These are phyloP conservation scores for Botryotinia convoluta DNA, from an alignment of 2,329 filamentous ascomycete species.

Conservation along the genomic window DNA sequence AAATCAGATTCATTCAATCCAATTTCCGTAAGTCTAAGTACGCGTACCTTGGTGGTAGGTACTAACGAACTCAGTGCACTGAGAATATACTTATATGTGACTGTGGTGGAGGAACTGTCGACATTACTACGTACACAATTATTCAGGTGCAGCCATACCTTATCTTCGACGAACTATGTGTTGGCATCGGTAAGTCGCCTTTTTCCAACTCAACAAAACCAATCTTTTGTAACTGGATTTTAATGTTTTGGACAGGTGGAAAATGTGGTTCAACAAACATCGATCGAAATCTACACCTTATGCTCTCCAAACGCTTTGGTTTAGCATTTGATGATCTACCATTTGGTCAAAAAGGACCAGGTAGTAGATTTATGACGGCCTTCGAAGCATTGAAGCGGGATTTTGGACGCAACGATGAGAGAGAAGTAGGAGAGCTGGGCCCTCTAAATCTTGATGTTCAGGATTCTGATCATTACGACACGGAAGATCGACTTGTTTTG, in stretches of 20 bases:
- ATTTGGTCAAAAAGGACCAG: constrained; percentile 25
- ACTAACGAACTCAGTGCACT: constrained; percentile 18
- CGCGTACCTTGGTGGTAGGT: too few species aligned
- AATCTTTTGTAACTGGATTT: too few species aligned
- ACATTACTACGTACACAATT: constrained; percentile 32
- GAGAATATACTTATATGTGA: constrained; percentile 33
- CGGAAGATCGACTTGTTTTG: constrained; percentile 23
- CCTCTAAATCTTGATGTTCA: constrained; percentile 25
- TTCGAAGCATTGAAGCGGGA: constrained; percentile 26
- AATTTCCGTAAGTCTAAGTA: background rate
- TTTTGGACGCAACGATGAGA: constrained; percentile 25
- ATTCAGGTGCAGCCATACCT: constrained; percentile 24
- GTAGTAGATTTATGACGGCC: constrained; percentile 27
- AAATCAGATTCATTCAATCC: constrained; percentile 20
- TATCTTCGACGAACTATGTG: constrained; percentile 28
- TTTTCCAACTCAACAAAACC: too few species aligned
- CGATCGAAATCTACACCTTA: constrained; percentile 30
- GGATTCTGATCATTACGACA: constrained; percentile 26
- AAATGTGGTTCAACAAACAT: constrained; percentile 34
- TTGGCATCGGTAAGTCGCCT: constrained; percentile 16
- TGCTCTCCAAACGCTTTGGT: constrained; percentile 30
- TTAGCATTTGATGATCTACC: constrained; percentile 24
- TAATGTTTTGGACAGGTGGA: constrained; percentile 23
- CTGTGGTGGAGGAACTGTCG: constrained; percentile 33
- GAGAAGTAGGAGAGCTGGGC: constrained; percentile 20